phyloP scores from a whole-genome alignment of 2,329 filamentous ascomycete genomes.

The Alternaria brassicae region DNA sequence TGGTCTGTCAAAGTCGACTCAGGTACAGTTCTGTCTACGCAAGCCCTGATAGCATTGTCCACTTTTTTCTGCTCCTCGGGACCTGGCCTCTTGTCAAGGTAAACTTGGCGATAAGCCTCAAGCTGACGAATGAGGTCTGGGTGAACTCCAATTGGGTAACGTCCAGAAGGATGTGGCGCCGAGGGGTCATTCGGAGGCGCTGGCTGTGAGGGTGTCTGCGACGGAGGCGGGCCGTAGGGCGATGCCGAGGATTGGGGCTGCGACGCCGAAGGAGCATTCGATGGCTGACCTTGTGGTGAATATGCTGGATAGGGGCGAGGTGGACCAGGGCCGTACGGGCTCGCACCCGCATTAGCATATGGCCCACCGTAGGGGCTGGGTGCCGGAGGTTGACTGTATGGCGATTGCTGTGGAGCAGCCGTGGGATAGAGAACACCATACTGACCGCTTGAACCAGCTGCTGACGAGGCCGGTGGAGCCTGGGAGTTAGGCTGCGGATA shows the following conservation, averaged over 20 bases:
- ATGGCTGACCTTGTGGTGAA: slow-evolving; percentile 29
- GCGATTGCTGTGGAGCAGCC: slow-evolving; percentile 32
- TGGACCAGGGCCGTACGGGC: slow-evolving; percentile 37
- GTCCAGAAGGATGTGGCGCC: slow-evolving; percentile 35
- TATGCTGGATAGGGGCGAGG: slow-evolving; percentile 40
- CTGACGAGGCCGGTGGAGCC: slow-evolving; percentile 30
- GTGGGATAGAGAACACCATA: slow-evolving; percentile 48
- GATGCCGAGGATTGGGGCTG: slow-evolving; percentile 17
- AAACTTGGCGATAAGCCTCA: slow-evolving; percentile 44
- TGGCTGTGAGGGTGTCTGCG: slow-evolving; percentile 15
- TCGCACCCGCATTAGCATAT: slow-evolving; percentile 39
- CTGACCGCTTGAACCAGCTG: slow-evolving; percentile 36
- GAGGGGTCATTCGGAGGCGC: slow-evolving; percentile 9
- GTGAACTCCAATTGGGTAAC: slow-evolving; percentile 39
- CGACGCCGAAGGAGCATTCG: slow-evolving; percentile 20
- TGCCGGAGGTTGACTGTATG: slow-evolving; percentile 28
- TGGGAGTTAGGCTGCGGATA: slow-evolving; percentile 40
- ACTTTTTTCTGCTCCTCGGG: slow-evolving; percentile 39
- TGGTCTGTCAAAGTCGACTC: slow-evolving; percentile 31
- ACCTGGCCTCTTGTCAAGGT: slow-evolving; percentile 33
- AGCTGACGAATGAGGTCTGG: slow-evolving; percentile 42
- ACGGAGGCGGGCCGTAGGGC: slow-evolving; percentile 19
- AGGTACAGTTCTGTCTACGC: slow-evolving; percentile 36
- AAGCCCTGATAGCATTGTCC: slow-evolving; percentile 45
- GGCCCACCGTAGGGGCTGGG: slow-evolving; percentile 40